A percentile compares a stretch with the other conserved stretches of the same genome.
Conservation (phyloP, 2,329 filamentous ascomycete species). For the Colletotrichum eremochloae region DNA sequence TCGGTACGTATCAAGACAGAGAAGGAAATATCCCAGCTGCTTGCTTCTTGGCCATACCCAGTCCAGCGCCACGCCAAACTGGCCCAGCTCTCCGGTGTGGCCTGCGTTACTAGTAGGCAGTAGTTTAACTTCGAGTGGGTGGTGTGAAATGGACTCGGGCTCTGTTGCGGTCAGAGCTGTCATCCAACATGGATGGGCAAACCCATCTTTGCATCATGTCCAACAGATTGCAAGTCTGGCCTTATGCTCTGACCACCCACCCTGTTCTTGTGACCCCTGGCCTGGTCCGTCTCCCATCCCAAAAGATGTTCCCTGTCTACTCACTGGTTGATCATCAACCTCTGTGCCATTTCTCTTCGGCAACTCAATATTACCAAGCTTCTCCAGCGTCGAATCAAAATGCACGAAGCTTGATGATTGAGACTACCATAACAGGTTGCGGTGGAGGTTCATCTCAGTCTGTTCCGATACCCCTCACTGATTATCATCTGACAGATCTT, state of each 20-base stretch:
- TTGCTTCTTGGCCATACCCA: constrained; percentile 24
- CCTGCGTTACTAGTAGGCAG: neutral
- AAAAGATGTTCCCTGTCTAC: constrained; percentile 33
- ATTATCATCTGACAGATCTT: constrained; percentile 23
- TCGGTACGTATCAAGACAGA: neutral
- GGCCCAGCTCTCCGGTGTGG: constrained; percentile 1
- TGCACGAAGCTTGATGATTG: constrained; percentile 16
- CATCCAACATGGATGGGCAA: constrained; percentile 7
- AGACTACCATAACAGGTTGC: constrained; percentile 10
- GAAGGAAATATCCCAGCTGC: neutral
- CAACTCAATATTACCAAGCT: constrained; percentile 34
- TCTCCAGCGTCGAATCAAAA: constrained; percentile 28
- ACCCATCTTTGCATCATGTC: constrained; percentile 9
- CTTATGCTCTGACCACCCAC: constrained; percentile 37
- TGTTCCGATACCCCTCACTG: constrained; percentile 14
- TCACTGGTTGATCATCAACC: constrained; percentile 31
- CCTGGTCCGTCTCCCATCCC: constrained; percentile 26
- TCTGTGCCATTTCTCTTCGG: constrained; percentile 26
- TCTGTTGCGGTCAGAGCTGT: neutral
- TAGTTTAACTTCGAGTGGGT: neutral
- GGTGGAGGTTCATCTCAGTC: constrained; percentile 25
- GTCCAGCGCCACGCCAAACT: constrained; percentile 27
- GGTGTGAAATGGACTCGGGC: constrained; percentile 12
- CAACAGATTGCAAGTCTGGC: constrained; percentile 21
- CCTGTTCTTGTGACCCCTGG: constrained; percentile 27